These are phyloP conservation scores for Pelargonium cotyledonis DNA, from an alignment of 441 rosid genomes.

Conservation along the genomic window DNA sequence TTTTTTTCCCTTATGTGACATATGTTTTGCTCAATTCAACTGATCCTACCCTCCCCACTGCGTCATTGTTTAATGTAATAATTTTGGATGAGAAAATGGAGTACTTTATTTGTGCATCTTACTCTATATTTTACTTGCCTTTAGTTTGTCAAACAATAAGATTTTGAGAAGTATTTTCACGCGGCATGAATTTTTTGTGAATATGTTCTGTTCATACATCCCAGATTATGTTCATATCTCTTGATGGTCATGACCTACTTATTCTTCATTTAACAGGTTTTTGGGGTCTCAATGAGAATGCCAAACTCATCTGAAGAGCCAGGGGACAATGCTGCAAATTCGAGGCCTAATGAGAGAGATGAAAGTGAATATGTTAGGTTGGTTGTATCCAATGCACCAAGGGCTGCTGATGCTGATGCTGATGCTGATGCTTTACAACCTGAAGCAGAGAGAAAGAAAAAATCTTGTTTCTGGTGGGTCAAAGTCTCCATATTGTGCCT, in stretches of 20 bases:
- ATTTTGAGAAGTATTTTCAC: neutral
- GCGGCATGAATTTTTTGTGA: neutral
- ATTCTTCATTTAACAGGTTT: neutral
- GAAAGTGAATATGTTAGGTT: constrained; percentile 1
- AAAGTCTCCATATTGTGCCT: neutral
- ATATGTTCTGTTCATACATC: neutral
- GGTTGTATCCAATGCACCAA: neutral
- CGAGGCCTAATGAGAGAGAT: neutral
- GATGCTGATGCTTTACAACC: neutral
- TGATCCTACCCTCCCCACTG: too few species aligned
- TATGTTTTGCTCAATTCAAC: neutral
- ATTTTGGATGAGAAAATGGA: too few species aligned
- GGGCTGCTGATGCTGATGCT: too few species aligned
- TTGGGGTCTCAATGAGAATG: neutral
- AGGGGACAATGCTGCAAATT: neutral
- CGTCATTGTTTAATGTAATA: too few species aligned
- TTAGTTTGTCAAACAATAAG: neutral
- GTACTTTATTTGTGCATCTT: too few species aligned
- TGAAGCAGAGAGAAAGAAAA: neutral
- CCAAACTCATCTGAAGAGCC: neutral
- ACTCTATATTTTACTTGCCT: too few species aligned
- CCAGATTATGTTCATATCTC: neutral
- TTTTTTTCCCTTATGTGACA: neutral
- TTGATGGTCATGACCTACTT: too few species aligned
- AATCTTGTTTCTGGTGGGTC: constrained; percentile 1